Evolutionary conservation across 306 rosid species (phyloP), one percentile per base, ranked within the genome.

Genomic region (Pyrus betulifolia): DNA sequence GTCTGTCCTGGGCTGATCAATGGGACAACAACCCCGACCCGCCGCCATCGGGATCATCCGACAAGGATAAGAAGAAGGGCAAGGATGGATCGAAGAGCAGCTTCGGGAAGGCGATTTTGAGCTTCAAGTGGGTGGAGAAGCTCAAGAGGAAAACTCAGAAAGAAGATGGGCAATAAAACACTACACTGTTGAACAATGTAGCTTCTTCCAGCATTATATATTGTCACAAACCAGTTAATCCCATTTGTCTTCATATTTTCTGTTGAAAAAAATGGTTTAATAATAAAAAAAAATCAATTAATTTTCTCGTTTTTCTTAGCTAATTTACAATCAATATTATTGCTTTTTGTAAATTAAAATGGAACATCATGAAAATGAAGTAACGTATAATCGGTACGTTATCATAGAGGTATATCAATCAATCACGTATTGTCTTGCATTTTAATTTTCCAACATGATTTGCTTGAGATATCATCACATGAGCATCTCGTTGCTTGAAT

Each of bases 1-100:
- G 83, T 8, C 33, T 67, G 63, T 86, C 93, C 1, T 90, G 96
- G 93, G 96, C 90, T 71, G 96, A 90, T 82, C 96, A 88, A 78
- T 90, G 96, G 96, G 96, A 90, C 55, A 69, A 58, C 71, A 69
- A 87, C 51, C 84, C 82, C 1, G 91, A 90, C 59, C 96, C 90
- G 14, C 80, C 67, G 0, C 87, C 91, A 18, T 9, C 69, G 3
- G 12, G 45, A 6, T 17, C 87, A 62, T 59, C 80, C 5, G 85
- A 78, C 33, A 81, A 86, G 55, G 82, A 85, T 61, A 88, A 84
- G 84, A 88, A 79, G 85, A 84, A 90, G 71, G 17, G 25, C 45
- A 90, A 88, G 64, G 86, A 85, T 30, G 93, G 80, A 8, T 84
- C 86, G 4, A 82, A 62, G 74, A 78, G 78, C 76, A 88, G 82